These are phyloP conservation scores for Carpinus fangiana DNA, from an alignment of 306 rosid species.

Conservation along the genomic window DNA sequence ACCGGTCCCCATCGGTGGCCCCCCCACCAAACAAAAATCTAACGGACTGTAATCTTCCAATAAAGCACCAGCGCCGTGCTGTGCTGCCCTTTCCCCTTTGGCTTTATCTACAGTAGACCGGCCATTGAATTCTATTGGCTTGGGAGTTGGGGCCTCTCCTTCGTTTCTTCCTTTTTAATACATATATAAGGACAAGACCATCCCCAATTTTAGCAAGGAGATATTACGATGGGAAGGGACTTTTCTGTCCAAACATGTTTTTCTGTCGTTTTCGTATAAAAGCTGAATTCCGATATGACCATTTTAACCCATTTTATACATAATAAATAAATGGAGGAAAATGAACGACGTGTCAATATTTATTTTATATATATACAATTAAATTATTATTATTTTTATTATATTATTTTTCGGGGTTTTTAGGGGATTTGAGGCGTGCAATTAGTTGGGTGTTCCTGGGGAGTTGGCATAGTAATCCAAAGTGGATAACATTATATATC, in stretches of 20 bases:
- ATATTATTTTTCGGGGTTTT: too few relatives aligned
- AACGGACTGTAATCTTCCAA: background rate
- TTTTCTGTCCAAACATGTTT: background rate
- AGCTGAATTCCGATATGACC: slow-evolving; percentile 1
- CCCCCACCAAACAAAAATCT: slow-evolving; percentile 19
- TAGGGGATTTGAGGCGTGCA: too few relatives aligned
- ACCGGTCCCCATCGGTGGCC: background rate
- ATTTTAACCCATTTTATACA: background rate
- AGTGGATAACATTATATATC: background rate
- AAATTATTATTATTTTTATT: too few relatives aligned
- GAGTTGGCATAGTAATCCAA: background rate
- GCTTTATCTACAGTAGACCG: background rate
- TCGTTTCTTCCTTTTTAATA: background rate
- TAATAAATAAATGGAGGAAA: too few relatives aligned
- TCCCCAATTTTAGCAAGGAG: background rate
- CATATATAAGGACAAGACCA: slow-evolving; percentile 1
- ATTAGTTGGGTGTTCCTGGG: too few relatives aligned
- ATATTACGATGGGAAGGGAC: background rate
- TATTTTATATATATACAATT: too few relatives aligned
- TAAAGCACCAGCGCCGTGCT: background rate
- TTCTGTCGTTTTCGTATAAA: slow-evolving; percentile 10
- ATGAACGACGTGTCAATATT: too few relatives aligned
- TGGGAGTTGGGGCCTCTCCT: too few relatives aligned
- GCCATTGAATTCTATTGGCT: background rate
- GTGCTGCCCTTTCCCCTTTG: background rate